Evolutionary conservation across 2,329 filamentous ascomycete genomes (phyloP).

Genomic region (Fusarium zealandicum): DNA sequence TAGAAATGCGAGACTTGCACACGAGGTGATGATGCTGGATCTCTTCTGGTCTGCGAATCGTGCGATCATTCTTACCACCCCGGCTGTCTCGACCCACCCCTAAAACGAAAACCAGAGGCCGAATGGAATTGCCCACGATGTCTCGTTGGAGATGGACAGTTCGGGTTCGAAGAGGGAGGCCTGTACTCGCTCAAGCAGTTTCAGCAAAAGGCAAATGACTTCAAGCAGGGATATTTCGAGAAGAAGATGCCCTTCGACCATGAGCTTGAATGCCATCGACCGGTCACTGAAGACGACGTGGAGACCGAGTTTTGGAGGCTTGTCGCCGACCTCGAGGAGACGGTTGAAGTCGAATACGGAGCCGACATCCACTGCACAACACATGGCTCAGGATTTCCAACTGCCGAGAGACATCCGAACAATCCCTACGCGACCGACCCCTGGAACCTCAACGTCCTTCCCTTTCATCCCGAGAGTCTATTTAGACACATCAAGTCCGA

Average conservation of each 20-base stretch:
- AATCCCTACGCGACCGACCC: slow-evolving; percentile 88
- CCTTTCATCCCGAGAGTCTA: slow-evolving; percentile 87
- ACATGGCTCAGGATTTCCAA: slow-evolving; percentile 96
- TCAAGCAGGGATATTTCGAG: slow-evolving; percentile 93
- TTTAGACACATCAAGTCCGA: slow-evolving; percentile 98
- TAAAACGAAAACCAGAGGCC: slow-evolving; percentile 77
- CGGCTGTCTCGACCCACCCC: slow-evolving; percentile 84
- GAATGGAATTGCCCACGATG: slow-evolving; percentile 98
- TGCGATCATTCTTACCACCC: slow-evolving; percentile 91
- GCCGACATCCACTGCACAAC: slow-evolving; percentile 98
- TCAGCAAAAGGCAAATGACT: slow-evolving; percentile 92
- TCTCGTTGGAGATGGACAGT: slow-evolving; percentile 93
- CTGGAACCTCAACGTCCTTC: slow-evolving; percentile 95
- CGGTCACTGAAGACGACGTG: slow-evolving; percentile 92
- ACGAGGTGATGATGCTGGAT: slow-evolving; percentile 74
- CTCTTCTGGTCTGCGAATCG: slow-evolving; percentile 84
- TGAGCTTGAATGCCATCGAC: slow-evolving; percentile 78
- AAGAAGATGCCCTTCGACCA: slow-evolving; percentile 89
- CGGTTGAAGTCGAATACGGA: slow-evolving; percentile 96
- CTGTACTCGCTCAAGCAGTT: slow-evolving; percentile 96
- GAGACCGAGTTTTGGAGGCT: slow-evolving; percentile 97
- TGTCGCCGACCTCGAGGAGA: slow-evolving; percentile 92
- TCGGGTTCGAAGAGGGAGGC: slow-evolving; percentile 95
- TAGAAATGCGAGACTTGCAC: slow-evolving; percentile 86
- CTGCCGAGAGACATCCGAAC: slow-evolving; percentile 86